These are phyloP conservation scores for Cynanchum wilfordii DNA, from an alignment of 257 asterid genomes.

Conservation along the genomic window DNA sequence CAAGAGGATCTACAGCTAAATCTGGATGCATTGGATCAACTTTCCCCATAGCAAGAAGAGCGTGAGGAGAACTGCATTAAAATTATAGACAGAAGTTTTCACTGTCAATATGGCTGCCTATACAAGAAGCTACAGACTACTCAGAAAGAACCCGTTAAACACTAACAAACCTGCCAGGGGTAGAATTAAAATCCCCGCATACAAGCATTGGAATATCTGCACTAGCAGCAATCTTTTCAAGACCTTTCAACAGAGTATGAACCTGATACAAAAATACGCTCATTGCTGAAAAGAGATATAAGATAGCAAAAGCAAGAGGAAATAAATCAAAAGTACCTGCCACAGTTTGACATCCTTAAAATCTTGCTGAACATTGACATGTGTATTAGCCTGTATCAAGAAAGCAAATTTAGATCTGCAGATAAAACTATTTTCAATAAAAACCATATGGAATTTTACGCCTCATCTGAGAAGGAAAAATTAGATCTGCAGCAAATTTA, in stretches of 20 bases:
- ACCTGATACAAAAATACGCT: conserved; percentile 44
- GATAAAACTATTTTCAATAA: not conserved
- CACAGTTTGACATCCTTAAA: conserved; percentile 94
- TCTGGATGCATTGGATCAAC: conserved; percentile 90
- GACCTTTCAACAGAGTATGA: conserved; percentile 88
- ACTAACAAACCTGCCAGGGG: conserved; percentile 76
- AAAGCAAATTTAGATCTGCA: conserved; percentile 15
- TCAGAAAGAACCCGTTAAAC: conserved; percentile 4
- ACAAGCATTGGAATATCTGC: conserved; percentile 96
- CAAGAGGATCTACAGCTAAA: conserved; percentile 75
- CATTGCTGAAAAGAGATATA: conserved; percentile 12
- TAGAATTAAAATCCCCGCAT: conserved; percentile 91
- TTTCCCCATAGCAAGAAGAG: conserved; percentile 96
- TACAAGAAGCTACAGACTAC: not conserved
- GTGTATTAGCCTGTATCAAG: conserved; percentile 85
- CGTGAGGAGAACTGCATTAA: conserved; percentile 82
- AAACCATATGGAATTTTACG: not conserved
- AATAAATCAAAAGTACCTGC: conserved; percentile 55
- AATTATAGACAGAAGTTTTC: not conserved
- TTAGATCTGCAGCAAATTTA: not conserved
- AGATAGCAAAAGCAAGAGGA: conserved; percentile 15
- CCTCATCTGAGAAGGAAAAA: not conserved
- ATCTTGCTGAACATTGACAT: conserved; percentile 79
- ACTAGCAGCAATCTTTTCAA: conserved; percentile 91
- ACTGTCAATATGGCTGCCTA: not conserved